Base-by-base conservation (phyloP, 1,284 basidiomycete species). In the Apiotrichum porosum region DNA sequence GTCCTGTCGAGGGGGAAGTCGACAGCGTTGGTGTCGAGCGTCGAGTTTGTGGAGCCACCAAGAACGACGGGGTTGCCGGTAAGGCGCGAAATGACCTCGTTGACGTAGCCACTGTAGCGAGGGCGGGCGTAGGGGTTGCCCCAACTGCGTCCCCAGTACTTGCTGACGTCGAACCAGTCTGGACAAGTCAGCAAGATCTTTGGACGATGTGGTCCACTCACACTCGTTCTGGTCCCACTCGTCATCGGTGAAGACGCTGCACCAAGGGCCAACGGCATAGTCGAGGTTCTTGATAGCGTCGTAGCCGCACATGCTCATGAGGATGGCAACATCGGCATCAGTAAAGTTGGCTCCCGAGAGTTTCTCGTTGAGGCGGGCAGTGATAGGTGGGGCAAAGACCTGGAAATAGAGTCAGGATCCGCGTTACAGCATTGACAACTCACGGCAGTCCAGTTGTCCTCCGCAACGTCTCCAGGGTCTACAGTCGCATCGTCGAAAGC, bases 51-150 rank as follows among this genome's bases (percentile, higher is more conserved):
- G 21, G 37, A 30, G n/a, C 51, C 39, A n/a, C 44, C 57, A 5
- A 44, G 9, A 24, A 37, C 41, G 21, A 51, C 38, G 1, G 51
- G 30, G 4, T 37, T 30, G 21, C 37, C 45, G 17, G 47, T 52
- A 12, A 59, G 44, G 5, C 57, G 57, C 17, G 57, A 51, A 36
- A 59, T 37, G 21, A 59, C 40, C 47, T 51, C 50, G 26, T 51
- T 28, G 26, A 28, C 26, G 12, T 6, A 28, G 26, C 26, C 26
- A 28, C 12, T 12, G 12, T 28, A 28, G 8, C 6, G 6, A 12
- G 26, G 26, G 6, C 8, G 8, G 12, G 8, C 8, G 26, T 28
- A 28, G 8, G 26, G 26, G 26, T 28, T 28, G 6, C 26, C 26
- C 8, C 12, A 28, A 18, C 44, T 26, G 26, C 47, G 18, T 6